phyloP scores from a whole-genome alignment of 2,329 filamentous ascomycete genomes.

The Sclerotinia borealis region DNA sequence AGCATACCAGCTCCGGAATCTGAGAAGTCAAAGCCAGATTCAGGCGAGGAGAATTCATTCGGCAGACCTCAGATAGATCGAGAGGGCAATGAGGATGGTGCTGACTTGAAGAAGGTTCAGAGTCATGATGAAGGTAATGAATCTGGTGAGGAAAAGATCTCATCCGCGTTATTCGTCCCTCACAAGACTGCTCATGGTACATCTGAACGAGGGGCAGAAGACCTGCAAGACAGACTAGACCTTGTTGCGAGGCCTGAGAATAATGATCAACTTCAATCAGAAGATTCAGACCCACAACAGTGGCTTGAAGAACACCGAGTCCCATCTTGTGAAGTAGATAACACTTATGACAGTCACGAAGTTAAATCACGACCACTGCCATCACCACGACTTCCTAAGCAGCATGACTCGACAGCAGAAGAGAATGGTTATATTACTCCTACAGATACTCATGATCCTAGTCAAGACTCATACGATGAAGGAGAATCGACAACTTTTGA shows the following conservation, averaged over 20 bases:
- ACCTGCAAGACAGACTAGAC: constrained; percentile 13
- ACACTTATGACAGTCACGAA: constrained; percentile 20
- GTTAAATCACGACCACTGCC: constrained; percentile 13
- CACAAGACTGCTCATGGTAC: constrained; percentile 53
- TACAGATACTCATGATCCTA: constrained; percentile 13
- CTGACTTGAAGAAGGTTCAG: constrained; percentile 18
- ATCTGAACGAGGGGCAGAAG: constrained; percentile 31
- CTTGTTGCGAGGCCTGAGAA: constrained; percentile 8
- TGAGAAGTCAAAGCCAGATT: constrained; percentile 21
- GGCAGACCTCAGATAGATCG: constrained; percentile 5
- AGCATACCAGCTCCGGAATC: constrained; percentile 30
- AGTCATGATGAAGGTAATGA: constrained; percentile 43
- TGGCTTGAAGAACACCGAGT: constrained; percentile 33
- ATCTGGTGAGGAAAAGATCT: constrained; percentile 78
- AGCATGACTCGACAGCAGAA: constrained; percentile 13
- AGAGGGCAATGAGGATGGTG: constrained; percentile 37
- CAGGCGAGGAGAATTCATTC: constrained; percentile 2
- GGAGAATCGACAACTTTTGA: constrained; percentile 22
- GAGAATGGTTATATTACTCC: constrained; percentile 11
- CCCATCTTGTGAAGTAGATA: constrained; percentile 34
- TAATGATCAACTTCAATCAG: constrained; percentile 14
- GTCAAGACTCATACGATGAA: constrained; percentile 25
- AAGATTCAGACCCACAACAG: constrained; percentile 30
- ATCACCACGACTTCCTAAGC: constrained; percentile 20
- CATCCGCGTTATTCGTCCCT: constrained; percentile 76